Conservation (phyloP, 371 early-diverging fungal genomes). For the Conidiobolus incongruus region DNA sequence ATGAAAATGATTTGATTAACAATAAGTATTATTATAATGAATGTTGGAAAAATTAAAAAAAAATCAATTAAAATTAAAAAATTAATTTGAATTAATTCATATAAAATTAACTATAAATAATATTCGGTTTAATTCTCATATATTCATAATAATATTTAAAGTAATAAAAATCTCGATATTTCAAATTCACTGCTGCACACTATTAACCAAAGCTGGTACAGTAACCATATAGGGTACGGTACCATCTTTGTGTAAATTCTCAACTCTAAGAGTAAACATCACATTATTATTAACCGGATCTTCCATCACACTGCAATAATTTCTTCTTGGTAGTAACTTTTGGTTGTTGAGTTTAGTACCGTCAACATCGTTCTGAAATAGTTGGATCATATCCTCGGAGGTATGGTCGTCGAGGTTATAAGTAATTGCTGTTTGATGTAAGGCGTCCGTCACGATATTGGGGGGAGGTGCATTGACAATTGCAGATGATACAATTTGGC, state of each 20-base stretch:
- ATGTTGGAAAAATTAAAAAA: too few species aligned
- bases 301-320: slow-evolving; percentile 6
- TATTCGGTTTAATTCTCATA: too few species aligned
- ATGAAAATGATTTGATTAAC: too few species aligned
- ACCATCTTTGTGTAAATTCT: background rate
- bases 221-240: background rate
- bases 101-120: too few species aligned
- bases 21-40: too few species aligned
- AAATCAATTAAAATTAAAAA: too few species aligned
- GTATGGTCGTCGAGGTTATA: slow-evolving; percentile 15
- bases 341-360: slow-evolving; percentile 11
- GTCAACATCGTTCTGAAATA: slow-evolving; percentile 20
- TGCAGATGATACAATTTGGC: slow-evolving; percentile 51
- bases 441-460: slow-evolving; percentile 11
- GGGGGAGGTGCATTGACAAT: slow-evolving; percentile 34
- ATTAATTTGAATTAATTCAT: too few species aligned
- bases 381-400: slow-evolving; percentile 19
- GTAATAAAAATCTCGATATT: too few species aligned
- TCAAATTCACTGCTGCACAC: too few species aligned
- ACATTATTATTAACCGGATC: too few species aligned
- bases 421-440: slow-evolving; percentile 12
- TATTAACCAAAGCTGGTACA: background rate
- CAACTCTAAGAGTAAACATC: background rate
- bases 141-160: too few species aligned
- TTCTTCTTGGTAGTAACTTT: slow-evolving; percentile 15